These are phyloP conservation scores for Pyrenophora graminea DNA, from an alignment of 2,329 filamentous ascomycete species.

Conservation along the genomic window DNA sequence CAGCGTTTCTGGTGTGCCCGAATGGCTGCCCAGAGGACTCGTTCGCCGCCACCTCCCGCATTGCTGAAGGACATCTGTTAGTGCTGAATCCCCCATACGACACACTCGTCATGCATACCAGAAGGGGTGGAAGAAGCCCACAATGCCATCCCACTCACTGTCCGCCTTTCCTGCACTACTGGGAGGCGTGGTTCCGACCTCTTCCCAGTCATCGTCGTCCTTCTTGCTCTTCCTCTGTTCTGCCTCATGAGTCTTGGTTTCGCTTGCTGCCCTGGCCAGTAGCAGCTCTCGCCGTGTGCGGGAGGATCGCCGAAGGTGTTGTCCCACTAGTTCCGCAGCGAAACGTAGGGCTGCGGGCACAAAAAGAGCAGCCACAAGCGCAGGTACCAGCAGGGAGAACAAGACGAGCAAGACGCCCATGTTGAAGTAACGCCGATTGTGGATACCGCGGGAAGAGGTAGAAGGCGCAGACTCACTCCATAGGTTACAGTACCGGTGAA, in stretches of 20 bases:
- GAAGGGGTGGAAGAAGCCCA: slow-evolving; percentile 98
- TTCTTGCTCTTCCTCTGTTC: slow-evolving; percentile 21
- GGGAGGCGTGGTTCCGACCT: slow-evolving; percentile 61
- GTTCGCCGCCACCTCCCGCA: slow-evolving; percentile 91
- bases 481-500: slow-evolving; percentile 13
- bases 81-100: neutral
- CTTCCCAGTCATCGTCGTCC: slow-evolving; percentile 72
- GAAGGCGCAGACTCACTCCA: slow-evolving; percentile 12
- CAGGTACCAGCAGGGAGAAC: slow-evolving; percentile 33
- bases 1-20: slow-evolving; percentile 86
- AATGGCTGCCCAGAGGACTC: slow-evolving; percentile 95
- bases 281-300: slow-evolving; percentile 40
- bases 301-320: slow-evolving; percentile 38
- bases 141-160: slow-evolving; percentile 77
- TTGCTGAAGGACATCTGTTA: slow-evolving; percentile 64
- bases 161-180: slow-evolving; percentile 53
- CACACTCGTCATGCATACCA: slow-evolving; percentile 62
- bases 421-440: slow-evolving; percentile 14
- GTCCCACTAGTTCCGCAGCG: slow-evolving; percentile 34
- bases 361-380: slow-evolving; percentile 28
- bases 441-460: slow-evolving; percentile 12
- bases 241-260: slow-evolving; percentile 33
- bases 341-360: slow-evolving; percentile 35
- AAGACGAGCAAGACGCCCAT: slow-evolving; percentile 36
- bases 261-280: slow-evolving; percentile 37